Evolutionary conservation across 805 yeast genomes (phyloP), one percentile per base, ranked within the genome.

Genomic region (Priceomyces medius): DNA sequence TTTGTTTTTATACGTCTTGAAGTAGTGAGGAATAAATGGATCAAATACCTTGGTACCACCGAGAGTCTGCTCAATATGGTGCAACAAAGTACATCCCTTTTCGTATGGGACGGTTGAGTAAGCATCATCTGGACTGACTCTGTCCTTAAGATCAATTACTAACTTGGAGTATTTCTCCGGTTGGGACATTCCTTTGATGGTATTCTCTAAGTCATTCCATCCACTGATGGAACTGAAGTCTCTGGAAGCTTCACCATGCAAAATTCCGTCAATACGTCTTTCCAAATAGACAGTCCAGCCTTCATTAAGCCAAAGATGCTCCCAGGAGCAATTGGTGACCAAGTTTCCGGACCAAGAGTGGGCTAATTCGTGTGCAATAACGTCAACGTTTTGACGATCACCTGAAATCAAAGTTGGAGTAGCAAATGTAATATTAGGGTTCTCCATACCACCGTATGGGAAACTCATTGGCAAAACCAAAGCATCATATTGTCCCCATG

Each of bases 381-480:
- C 97, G 53, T 85, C 89, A 14, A 88, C 88, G 49, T 88, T 87
- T 43, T 87, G 82, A 43, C 90, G 74, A 63, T 88, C 96, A 29
- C 90, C 89, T 12, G 90, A 78, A 32, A 89, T 78, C 46, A 89
- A 71, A 2, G 97, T 88, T 35, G 96, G 96, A 0, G 96, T 88
- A 7, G 89, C 90, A 64, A 88, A 88, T 0, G 96, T 88, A 61
- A 88, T 80, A 56, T 88, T 88, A 45, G 96, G 95, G 56, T 88
- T 87, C 66, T 89, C 96, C 96, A 89, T 89, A 41, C 97, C 97
- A 47, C 96, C 96, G 55, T 86, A 89, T 2, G 96, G 95, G 65
- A 79, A 76, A 6, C 80, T 78, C 41, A 82, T 76, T 2, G 95
- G 96, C 48, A 88, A 77, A 23, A 89, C 81, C 31, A 89, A 71